A percentile compares a stretch with the other conserved stretches of the same genome.
These are phyloP conservation scores for Rhodotorula sp. DNA, from an alignment of 1,284 basidiomycete genomes.

Conservation along the genomic window DNA sequence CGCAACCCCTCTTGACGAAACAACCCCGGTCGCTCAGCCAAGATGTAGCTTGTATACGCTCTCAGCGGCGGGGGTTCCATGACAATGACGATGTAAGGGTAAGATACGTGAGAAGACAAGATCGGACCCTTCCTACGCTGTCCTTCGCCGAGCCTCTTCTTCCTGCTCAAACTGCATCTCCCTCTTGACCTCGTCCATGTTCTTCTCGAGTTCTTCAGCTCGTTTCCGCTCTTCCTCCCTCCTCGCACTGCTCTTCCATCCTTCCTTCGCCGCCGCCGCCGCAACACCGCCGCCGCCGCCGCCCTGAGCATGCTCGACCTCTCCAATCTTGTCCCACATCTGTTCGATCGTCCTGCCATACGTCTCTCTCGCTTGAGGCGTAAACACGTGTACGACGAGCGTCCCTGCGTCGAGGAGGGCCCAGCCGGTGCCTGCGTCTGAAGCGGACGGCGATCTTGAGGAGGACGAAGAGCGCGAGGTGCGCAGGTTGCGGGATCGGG, in stretches of 20 bases:
- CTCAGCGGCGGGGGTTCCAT: too few species aligned
- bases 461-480: background rate
- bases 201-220: background rate
- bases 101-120: too few species aligned
- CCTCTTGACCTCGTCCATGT: background rate
- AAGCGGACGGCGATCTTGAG: slow-evolving; percentile 3
- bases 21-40: too few species aligned
- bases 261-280: slow-evolving; percentile 1
- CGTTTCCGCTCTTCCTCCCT: background rate
- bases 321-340: slow-evolving; percentile 34
- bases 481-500: slow-evolving; percentile 23
- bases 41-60: too few species aligned
- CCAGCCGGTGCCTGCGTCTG: slow-evolving; percentile 39
- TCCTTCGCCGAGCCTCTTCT: too few species aligned
- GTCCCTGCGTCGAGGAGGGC: slow-evolving; percentile 43
- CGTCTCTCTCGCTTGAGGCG: slow-evolving; percentile 36
- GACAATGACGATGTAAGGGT: too few species aligned
- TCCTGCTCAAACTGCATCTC: background rate
- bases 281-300: background rate
- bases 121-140: too few species aligned
- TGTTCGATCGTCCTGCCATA: slow-evolving; percentile 41
- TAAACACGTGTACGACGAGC: slow-evolving; percentile 45
- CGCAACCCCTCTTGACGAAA: too few species aligned
- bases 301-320: background rate
- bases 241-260: background rate